phyloP scores from a whole-genome alignment of 257 asterid species.

The Verbascum thapsus region DNA sequence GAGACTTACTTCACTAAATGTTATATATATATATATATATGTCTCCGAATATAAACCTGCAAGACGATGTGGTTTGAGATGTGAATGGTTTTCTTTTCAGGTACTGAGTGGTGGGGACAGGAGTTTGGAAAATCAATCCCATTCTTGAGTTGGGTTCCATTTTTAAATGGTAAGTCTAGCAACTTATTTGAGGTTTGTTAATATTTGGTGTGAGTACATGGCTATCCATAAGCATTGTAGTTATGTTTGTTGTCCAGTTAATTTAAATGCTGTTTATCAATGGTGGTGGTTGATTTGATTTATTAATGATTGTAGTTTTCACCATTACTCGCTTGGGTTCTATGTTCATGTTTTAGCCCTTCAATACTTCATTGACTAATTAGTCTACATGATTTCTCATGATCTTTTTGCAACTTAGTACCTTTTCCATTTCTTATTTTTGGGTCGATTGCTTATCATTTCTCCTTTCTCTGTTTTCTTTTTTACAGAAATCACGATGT shows the following conservation, averaged over 20 bases:
- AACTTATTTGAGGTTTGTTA: conserved; percentile 16
- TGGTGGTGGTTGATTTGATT: conserved; percentile 15
- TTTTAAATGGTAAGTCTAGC: conserved; percentile 61
- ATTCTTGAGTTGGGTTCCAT: conserved; percentile 78
- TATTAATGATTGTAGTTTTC: conserved; percentile 10
- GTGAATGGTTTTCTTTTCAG: conserved; percentile 49
- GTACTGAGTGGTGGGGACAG: conserved; percentile 96
- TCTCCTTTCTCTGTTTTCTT: conserved; percentile 7
- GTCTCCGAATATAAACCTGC: conserved; percentile 10
- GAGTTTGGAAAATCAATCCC: conserved; percentile 74
- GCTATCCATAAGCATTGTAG: not conserved
- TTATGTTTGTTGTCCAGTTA: conserved; percentile 11
- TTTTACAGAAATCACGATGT: conserved; percentile 67
- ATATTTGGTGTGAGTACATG: not conserved
- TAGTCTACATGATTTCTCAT: not conserved
- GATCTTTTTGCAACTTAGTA: conserved; percentile 7
- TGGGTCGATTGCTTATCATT: conserved; percentile 3
- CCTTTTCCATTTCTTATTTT: conserved; percentile 24
- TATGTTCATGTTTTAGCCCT: conserved; percentile 22
- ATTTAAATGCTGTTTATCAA: conserved; percentile 16
- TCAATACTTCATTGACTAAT: conserved; percentile 5
- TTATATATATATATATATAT: conserved; percentile 15
- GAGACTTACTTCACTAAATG: conserved; percentile 28
- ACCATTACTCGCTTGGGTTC: conserved; percentile 20
- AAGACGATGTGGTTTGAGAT: conserved; percentile 22